Conservation (phyloP, 176 grass and related monocot species). For the Coix lacrymajobi region DNA sequence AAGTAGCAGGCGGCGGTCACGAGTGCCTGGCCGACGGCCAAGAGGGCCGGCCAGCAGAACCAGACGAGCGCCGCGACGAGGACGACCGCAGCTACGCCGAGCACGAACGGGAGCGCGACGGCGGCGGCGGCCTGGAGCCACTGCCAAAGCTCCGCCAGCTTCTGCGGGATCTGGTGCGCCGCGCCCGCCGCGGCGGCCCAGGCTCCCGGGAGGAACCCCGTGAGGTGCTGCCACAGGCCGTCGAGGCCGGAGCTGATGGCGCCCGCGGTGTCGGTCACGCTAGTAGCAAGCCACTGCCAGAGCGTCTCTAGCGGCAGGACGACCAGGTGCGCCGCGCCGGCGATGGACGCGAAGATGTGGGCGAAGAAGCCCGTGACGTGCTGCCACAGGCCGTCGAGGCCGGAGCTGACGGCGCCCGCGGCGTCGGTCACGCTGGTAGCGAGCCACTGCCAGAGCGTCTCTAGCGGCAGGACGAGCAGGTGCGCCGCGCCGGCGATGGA, state of each 20-base stretch:
- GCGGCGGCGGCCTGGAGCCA: background rate
- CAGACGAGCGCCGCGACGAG: background rate
- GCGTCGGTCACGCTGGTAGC: background rate
- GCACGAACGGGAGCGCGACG: background rate
- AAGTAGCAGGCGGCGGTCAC: background rate
- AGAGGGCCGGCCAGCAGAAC: background rate
- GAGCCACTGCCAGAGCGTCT: background rate
- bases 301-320: background rate
- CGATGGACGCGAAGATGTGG: background rate
- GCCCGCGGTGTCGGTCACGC: background rate
- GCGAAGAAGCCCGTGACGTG: background rate
- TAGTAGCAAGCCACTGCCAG: background rate
- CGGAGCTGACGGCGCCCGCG: background rate
- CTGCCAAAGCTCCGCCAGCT: background rate
- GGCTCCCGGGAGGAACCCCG: background rate
- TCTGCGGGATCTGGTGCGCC: background rate
- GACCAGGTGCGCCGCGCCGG: background rate
- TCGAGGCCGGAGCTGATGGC: background rate
- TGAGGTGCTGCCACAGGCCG: background rate
- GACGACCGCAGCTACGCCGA: background rate
- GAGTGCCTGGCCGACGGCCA: background rate
- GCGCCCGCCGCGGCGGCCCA: background rate
- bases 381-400: background rate
- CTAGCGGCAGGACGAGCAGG: background rate
- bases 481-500: background rate